Percentiles rank a stretch among this genome's conserved stretches.
phyloP scores from a whole-genome alignment of 164 flowering plant species.

The Stephania japonica region DNA sequence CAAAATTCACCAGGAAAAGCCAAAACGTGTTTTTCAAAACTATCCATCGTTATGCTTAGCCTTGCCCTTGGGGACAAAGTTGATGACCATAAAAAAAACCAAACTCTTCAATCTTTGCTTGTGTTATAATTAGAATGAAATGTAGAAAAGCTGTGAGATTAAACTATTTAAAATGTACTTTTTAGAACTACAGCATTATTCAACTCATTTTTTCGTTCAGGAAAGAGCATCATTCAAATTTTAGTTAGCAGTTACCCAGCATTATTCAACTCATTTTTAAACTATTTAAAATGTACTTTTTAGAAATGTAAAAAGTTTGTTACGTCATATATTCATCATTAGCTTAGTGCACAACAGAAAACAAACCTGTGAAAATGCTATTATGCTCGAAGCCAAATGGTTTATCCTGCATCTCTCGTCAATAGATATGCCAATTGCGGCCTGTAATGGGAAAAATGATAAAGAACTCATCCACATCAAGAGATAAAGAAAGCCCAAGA shows the following conservation, averaged over 20 bases:
- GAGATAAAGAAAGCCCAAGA: conserved; percentile 10
- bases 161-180: background rate
- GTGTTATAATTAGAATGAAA: background rate
- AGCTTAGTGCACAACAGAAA: conserved; percentile 8
- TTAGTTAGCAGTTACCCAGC: background rate
- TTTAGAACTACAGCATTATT: background rate
- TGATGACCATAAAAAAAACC: background rate
- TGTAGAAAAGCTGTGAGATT: background rate
- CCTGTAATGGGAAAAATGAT: conserved; percentile 28
- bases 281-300: background rate
- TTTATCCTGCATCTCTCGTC: conserved; percentile 83
- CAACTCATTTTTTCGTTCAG: background rate
- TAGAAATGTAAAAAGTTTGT: background rate
- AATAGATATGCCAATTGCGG: conserved; percentile 53
- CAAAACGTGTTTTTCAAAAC: background rate
- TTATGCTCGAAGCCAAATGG: conserved; percentile 83
- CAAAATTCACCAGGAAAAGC: background rate
- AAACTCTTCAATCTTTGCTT: background rate
- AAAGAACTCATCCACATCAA: background rate
- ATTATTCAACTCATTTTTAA: no score
- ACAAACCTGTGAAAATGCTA: conserved; percentile 86
- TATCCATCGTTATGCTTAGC: background rate
- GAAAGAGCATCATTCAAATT: background rate
- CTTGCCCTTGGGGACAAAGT: background rate
- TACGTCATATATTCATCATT: background rate